These are phyloP conservation scores for apple (Malus domestica) DNA, from an alignment of 306 rosid genomes.

Conservation along the genomic window DNA sequence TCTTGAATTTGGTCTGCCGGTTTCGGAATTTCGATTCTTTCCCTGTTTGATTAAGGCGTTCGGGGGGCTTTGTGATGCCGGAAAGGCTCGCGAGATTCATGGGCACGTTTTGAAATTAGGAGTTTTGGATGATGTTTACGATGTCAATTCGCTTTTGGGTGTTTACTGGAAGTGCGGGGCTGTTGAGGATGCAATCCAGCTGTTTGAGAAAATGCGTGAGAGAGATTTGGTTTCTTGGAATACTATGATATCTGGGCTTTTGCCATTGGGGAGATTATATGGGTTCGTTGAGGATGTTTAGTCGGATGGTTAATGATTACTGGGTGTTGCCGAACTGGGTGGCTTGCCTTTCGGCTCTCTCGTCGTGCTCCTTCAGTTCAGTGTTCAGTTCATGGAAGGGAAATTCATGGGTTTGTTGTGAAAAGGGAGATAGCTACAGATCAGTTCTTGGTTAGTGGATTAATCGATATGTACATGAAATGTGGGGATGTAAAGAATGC, in stretches of 20 bases:
- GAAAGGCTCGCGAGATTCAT: constrained; percentile 28
- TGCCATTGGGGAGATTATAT: constrained; percentile 18
- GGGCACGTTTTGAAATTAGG: constrained; percentile 32
- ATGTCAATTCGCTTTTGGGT: constrained; percentile 30
- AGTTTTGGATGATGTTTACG: constrained; percentile 28
- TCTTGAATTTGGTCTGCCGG: constrained; percentile 22
- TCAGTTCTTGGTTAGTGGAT: constrained; percentile 27
- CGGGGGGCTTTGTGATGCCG: constrained; percentile 22
- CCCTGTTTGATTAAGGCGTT: constrained; percentile 35
- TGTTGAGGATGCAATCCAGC: background rate
- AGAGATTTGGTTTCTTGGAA: constrained; percentile 34
- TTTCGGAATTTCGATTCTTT: constrained; percentile 28
- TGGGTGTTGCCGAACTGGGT: constrained; percentile 29
- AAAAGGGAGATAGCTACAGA: constrained; percentile 28
- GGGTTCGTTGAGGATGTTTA: constrained; percentile 15
- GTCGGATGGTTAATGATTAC: constrained; percentile 18
- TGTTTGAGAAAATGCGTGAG: constrained; percentile 26
- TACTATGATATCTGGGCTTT: constrained; percentile 34
- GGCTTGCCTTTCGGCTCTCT: constrained; percentile 29
- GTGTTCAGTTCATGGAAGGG: constrained; percentile 20
- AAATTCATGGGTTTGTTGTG: constrained; percentile 30
- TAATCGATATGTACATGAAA: constrained; percentile 39
- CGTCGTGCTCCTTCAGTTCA: constrained; percentile 20
- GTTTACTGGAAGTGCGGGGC: constrained; percentile 27
- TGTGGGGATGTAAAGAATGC: constrained; percentile 31